Base-by-base conservation (phyloP, 2,329 filamentous ascomycete species). In the Magnaporthales sp. region DNA sequence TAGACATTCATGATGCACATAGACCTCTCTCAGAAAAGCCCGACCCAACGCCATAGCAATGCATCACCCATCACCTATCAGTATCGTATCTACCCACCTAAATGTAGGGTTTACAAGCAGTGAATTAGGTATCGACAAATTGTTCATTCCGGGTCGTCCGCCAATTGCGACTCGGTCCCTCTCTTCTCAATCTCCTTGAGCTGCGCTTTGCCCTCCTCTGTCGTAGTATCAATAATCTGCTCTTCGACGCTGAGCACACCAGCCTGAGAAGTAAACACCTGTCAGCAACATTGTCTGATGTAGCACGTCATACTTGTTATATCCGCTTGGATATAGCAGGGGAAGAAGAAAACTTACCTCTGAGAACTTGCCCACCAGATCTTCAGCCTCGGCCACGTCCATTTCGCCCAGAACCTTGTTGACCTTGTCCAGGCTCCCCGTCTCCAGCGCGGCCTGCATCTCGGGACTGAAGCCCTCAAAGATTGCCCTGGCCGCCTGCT, bases 171-270 rank as follows among this genome's bases (percentile, higher is more conserved):
- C n/a, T 19, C 65, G 56, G 26, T 29, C 19, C 63, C 66, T n/a
- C 68, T 66, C 3, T 68, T 68, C 13, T 92, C 89, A 68, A 96
- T 84, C 70, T 93, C 87, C 79, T 91, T 89, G 72, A 94, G 82
- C 74, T 89, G 88, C 75, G 89, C 86, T 80, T 89, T 85, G 3
- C 93, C 93, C 75, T 95, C 89, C 74, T 93, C 89, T 2, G 94
- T 96, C 62, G 93, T 99, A 1, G 93, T 92, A 79, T 99, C 95
- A 71, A 99, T 96, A 65, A 99, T 92, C 64, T 96, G 89, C 74
- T 97, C 89, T 76, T 98, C 93, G 64, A 99, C 77, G 75, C 91
- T 97, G 70, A 99, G 79, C 82, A 72, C 70, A 22, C 69, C 69
- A 4, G 71, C 71, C 68, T 71, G 60, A 1, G n/a, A 26, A 63